Evolutionary conservation across 2,329 filamentous ascomycete species (phyloP).

Genomic region (Alternaria panax): DNA sequence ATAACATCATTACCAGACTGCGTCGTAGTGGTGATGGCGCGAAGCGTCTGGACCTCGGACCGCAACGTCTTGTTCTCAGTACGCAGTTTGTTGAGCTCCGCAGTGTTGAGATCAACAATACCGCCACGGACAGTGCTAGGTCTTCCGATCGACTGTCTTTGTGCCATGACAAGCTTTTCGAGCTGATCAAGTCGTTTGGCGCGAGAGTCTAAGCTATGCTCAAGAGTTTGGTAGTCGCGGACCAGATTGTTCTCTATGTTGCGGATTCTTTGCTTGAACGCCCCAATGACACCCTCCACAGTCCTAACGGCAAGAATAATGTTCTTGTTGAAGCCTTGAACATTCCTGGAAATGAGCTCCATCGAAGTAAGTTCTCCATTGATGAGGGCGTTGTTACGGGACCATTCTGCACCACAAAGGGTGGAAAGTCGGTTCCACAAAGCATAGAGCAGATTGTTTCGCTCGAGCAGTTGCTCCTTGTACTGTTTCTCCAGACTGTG

Average conservation of each 20-base stretch:
- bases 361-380: conserved; percentile 86
- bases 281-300: conserved; percentile 79
- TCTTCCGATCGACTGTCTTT: conserved; percentile 48
- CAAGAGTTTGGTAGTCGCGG: conserved; percentile 87
- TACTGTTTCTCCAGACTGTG: conserved; percentile 78
- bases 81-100: conserved; percentile 66
- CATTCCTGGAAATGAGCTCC: conserved; percentile 83
- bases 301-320: conserved; percentile 85
- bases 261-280: conserved; percentile 81
- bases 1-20: conserved; percentile 31
- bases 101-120: conserved; percentile 50
- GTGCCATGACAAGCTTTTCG: conserved; percentile 71
- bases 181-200: conserved; percentile 87
- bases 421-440: conserved; percentile 88
- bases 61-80: conserved; percentile 67
- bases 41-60: conserved; percentile 71
- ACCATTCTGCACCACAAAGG: conserved; percentile 91
- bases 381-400: conserved; percentile 85
- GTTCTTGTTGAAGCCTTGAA: conserved; percentile 90
- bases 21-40: conserved; percentile 48
- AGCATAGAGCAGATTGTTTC: conserved; percentile 85
- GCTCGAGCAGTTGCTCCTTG: conserved; percentile 86
- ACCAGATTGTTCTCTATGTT: conserved; percentile 87
- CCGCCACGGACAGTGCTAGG: conserved; percentile 51
- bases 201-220: conserved; percentile 79